phyloP scores from a whole-genome alignment of 805 yeast species.

The Zygosaccharomyces pseudorouxii region DNA sequence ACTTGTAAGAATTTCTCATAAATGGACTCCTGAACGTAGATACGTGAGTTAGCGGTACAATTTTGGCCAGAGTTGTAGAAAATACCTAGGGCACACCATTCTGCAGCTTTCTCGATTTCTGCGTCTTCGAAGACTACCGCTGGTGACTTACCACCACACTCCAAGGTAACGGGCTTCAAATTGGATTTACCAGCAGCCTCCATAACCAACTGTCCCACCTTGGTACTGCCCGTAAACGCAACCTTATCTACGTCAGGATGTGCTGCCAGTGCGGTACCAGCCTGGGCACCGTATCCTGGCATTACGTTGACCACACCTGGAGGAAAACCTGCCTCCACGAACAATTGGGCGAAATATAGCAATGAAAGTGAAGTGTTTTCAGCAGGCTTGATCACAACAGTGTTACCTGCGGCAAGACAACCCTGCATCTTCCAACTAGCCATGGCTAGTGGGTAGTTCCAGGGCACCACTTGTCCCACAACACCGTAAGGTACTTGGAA shows the following conservation, averaged over 20 bases:
- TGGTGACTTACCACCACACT: conserved; percentile 47
- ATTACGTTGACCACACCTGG: conserved; percentile 44
- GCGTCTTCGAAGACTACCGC: conserved; percentile 43
- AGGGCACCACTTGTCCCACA: conserved; percentile 44
- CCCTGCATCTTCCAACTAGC: conserved; percentile 44
- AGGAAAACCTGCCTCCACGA: conserved; percentile 41
- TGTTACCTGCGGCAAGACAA: conserved; percentile 49
- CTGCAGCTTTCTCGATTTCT: conserved; percentile 38
- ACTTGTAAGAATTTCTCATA: conserved; percentile 45
- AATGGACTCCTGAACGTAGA: conserved; percentile 47
- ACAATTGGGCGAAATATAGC: conserved; percentile 37
- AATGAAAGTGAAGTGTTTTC: conserved; percentile 44
- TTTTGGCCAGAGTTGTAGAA: conserved; percentile 56
- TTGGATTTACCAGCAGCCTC: conserved; percentile 36
- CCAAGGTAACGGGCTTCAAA: conserved; percentile 42
- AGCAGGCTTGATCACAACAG: conserved; percentile 41
- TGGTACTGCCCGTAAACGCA: conserved; percentile 49
- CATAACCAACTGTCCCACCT: conserved; percentile 39
- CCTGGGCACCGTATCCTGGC: conserved; percentile 38
- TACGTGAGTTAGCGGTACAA: conserved; percentile 56
- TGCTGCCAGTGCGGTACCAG: conserved; percentile 39
- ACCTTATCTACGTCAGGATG: conserved; percentile 43
- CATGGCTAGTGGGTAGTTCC: conserved; percentile 47
- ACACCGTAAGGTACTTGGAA: conserved; percentile 48
- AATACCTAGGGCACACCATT: conserved; percentile 47